Conservation (phyloP, 805 yeast species). For the Yamadazyma phyllophila region DNA sequence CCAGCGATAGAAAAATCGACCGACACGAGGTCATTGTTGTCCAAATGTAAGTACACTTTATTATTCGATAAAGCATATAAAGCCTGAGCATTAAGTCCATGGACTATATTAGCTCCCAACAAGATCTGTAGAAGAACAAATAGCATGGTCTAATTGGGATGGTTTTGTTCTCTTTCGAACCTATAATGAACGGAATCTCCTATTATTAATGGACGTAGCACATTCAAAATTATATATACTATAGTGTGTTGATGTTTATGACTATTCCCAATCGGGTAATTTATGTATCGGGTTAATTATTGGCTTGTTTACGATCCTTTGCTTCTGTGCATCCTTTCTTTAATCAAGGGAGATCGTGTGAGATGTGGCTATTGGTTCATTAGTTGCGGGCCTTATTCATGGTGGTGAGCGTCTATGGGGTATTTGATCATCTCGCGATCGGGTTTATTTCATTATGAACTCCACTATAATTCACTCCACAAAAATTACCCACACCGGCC, state of each 20-base stretch:
- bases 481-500: no score
- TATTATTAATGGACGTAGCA: background rate
- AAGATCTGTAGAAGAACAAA: background rate
- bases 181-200: background rate
- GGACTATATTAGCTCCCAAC: slow-evolving; percentile 1
- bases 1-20: slow-evolving; percentile 37
- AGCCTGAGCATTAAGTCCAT: slow-evolving; percentile 15
- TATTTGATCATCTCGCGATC: no score
- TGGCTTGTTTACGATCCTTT: background rate
- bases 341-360: no score
- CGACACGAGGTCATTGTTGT: slow-evolving; percentile 34
- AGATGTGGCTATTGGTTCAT: no score
- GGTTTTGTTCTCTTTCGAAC: background rate
- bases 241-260: slow-evolving; percentile 5
- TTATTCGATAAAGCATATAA: slow-evolving; percentile 35
- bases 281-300: background rate
- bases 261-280: slow-evolving; percentile 6
- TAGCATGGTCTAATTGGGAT: background rate
- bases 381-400: no score
- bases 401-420: no score
- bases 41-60: slow-evolving; percentile 32
- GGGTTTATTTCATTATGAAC: no score
- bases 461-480: no score
- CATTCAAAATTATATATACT: background rate
- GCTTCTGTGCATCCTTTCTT: no score